These are phyloP conservation scores for Calonectria pseudoturangicola DNA, from an alignment of 2,329 filamentous ascomycete species.

Conservation along the genomic window DNA sequence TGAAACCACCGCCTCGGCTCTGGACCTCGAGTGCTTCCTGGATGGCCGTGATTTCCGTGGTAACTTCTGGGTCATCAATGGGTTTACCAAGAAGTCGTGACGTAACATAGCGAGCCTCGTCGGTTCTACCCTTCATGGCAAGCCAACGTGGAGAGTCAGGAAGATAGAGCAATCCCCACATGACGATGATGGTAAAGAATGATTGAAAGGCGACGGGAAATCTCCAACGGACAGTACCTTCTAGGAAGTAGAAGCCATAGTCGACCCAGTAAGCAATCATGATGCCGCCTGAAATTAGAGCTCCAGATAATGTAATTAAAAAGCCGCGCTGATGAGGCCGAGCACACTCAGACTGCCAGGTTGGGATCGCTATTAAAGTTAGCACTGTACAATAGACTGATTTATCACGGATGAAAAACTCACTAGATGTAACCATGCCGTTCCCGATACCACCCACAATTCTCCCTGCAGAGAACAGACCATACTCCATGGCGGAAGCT, in stretches of 20 bases:
- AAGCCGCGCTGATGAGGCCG: conserved; percentile 6
- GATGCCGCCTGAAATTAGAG: conserved; percentile 17
- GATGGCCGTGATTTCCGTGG: neutral
- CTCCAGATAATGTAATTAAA: conserved; percentile 9
- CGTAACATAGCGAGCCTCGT: neutral
- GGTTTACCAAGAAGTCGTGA: neutral
- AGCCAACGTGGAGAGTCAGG: conserved; percentile 10
- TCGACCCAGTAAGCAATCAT: conserved; percentile 19
- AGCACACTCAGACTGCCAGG: conserved; percentile 15
- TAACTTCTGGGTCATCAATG: neutral
- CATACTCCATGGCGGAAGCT: neutral
- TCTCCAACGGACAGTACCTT: neutral
- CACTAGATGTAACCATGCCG: conserved; percentile 11
- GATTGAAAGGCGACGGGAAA: conserved; percentile 12
- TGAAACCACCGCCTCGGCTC: conserved; percentile 4
- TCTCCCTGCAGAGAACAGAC: conserved; percentile 7
- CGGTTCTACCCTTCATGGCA: neutral
- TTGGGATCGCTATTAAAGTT: neutral
- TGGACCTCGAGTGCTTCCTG: conserved; percentile 9
- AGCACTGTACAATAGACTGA: neutral
- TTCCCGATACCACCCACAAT: conserved; percentile 14
- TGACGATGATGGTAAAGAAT: conserved; percentile 17
- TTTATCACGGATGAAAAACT: neutral
- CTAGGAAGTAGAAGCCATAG: conserved; percentile 10
- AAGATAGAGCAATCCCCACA: conserved; percentile 5